These are phyloP conservation scores for Phytophthora brassicae DNA, from an alignment of 352 stramenopile species.

Conservation along the genomic window DNA sequence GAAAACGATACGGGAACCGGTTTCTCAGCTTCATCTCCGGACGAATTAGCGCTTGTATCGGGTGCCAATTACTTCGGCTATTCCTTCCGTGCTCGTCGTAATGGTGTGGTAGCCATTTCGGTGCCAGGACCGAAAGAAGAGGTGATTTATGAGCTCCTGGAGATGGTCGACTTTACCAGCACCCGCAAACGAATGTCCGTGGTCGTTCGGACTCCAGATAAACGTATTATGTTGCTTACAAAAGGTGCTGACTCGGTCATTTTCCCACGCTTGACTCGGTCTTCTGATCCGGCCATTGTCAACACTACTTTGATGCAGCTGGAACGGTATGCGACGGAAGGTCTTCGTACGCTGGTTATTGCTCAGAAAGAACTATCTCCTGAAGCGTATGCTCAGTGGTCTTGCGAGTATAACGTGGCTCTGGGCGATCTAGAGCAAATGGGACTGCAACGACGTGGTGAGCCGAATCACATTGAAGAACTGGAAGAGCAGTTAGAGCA, in stretches of 20 bases:
- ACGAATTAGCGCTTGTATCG: conserved; percentile 81
- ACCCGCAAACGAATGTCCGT: conserved; percentile 99
- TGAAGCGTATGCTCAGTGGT: conserved; percentile 73
- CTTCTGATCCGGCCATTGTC: conserved; percentile 37
- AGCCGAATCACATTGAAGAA: conserved; percentile 77
- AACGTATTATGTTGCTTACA: conserved; percentile 67
- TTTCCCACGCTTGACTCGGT: conserved; percentile 52
- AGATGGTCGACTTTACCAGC: conserved; percentile 98
- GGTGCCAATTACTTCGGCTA: conserved; percentile 84
- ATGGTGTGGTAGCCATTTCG: conserved; percentile 58
- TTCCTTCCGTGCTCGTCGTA: conserved; percentile 66
- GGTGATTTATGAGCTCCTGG: conserved; percentile 86
- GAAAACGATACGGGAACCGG: conserved; percentile 39
- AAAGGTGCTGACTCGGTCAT: conserved; percentile 88
- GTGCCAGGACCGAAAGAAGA: conserved; percentile 40
- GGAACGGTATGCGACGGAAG: conserved; percentile 84
- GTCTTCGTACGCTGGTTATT: conserved; percentile 88
- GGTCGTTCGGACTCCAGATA: conserved; percentile 85
- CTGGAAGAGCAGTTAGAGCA: conserved; percentile 80
- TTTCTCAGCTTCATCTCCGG: conserved; percentile 81
- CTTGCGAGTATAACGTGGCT: conserved; percentile 69
- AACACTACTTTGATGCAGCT: conserved; percentile 74
- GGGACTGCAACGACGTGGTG: conserved; percentile 49
- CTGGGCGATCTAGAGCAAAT: conserved; percentile 76
- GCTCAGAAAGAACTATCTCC: conserved; percentile 75